Conservation (phyloP, 192 early-diverging fungal genomes). For the Gamsiella multidivaricata region DNA sequence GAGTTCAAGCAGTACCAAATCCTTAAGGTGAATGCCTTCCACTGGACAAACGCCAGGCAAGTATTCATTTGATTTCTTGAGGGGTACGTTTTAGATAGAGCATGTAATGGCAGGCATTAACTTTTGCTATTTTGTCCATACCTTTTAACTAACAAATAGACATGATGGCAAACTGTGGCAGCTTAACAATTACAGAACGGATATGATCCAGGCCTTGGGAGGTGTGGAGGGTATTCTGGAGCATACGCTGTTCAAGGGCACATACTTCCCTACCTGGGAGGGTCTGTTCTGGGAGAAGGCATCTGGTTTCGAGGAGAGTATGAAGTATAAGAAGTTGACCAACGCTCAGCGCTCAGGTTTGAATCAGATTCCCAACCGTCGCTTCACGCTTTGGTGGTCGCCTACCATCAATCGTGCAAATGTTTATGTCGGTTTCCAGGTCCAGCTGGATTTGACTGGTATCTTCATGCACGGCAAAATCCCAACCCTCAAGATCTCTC, state of each 20-base stretch:
- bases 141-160: too few species aligned
- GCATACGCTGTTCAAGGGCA: constrained; percentile 98
- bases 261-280: constrained; percentile 98
- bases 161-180: constrained; percentile 95
- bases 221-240: constrained; percentile 99
- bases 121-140: not conserved
- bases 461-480: constrained; percentile 99
- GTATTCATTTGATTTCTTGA: constrained; percentile 54
- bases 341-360: constrained; percentile 98
- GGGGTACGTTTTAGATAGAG: not conserved
- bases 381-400: constrained; percentile 99
- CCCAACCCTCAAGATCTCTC: constrained; percentile 98
- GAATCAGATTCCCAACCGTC: constrained; percentile 99
- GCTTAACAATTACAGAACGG: constrained; percentile 97
- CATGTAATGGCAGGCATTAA: not conserved
- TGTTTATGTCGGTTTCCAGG: constrained; percentile 99
- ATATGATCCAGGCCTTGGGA: constrained; percentile 99
- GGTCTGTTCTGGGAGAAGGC: constrained; percentile 98
- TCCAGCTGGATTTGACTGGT: constrained; percentile 98
- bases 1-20: constrained; percentile 99
- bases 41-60: constrained; percentile 83
- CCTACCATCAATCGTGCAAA: constrained; percentile 98
- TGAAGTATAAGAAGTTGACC: constrained; percentile 98
- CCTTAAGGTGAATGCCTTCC: constrained; percentile 95
- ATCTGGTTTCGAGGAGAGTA: constrained; percentile 81